Evolutionary conservation across 441 rosid species (phyloP), one percentile per base, ranked within the genome.

Genomic region (Aquilaria agallochum): DNA sequence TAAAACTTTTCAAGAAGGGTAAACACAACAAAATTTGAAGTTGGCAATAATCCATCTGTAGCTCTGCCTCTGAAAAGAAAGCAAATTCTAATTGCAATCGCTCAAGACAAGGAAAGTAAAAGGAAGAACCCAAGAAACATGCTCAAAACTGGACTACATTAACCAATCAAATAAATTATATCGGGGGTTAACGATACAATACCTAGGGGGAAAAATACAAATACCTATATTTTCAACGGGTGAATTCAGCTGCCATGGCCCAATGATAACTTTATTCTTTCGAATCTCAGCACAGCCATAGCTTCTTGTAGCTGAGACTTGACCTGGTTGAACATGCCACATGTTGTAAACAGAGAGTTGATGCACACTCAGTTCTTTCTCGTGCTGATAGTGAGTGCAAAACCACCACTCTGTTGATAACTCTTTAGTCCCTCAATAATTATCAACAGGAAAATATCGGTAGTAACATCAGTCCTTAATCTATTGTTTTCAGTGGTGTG

Each of bases 401-500:
- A 20, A 9, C 13, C 56, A 53, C 58, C 46, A n/a, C 40, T 56
- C 36, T 31, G 20, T 50, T 14, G 51, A 44, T 12, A 62, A 44
- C 47, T 53, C 12, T 20, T 20, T 40, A 12, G 42, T 36, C 42
- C 7, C 32, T 54, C 50, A 14, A 46, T 56, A 31, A 53, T 42
- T 52, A 70, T 46, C 51, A 27, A 40, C 46, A 53, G 40, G 53
- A n/a, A 20, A 1, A 13, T 11, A 2, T 13, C 8, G 45, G 50
- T 12, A 56, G 53, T 14, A 2, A 50, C 49, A 50, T 40, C 27
- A 14, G 42, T 52, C 9, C 30, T 50, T 15, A 3, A 8, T 36
- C 42, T 36, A 8, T 32, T 50, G 50, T 11, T 45, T 14, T 78
- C 70, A 76, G 65, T 74, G 65, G 58, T 66, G 63, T 10, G 93